Evolutionary conservation across 2,329 filamentous ascomycete species (phyloP).

Genomic region (Ophiocordyceps robertsii): DNA sequence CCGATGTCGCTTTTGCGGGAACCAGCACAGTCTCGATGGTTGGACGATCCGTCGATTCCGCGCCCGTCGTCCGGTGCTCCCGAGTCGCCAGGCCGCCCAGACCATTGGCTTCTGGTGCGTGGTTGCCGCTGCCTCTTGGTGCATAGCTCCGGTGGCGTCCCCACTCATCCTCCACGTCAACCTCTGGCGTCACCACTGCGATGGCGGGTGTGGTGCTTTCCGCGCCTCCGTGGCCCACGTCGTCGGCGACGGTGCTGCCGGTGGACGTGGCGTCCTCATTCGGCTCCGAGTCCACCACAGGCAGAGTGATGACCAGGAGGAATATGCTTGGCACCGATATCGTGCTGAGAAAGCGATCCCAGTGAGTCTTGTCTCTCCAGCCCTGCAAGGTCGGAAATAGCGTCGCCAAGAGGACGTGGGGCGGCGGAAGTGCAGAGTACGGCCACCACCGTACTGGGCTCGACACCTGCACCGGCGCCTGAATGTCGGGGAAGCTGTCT

Average conservation of each 20-base stretch:
- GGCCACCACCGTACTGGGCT: slow-evolving; percentile 67
- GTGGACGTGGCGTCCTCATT: slow-evolving; percentile 26
- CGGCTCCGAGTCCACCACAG: slow-evolving; percentile 67
- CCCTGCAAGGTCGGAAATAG: slow-evolving; percentile 78
- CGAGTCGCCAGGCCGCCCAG: slow-evolving; percentile 8
- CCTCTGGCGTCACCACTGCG: slow-evolving; percentile 18
- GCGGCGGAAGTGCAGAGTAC: slow-evolving; percentile 57
- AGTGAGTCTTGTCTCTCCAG: slow-evolving; percentile 72
- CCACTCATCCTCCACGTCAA: slow-evolving; percentile 41
- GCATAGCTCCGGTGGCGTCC: slow-evolving; percentile 41
- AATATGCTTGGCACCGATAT: slow-evolving; percentile 86
- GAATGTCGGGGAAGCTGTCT: slow-evolving; percentile 33
- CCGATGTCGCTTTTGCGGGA: slow-evolving; percentile 18
- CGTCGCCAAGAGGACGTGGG: slow-evolving; percentile 55
- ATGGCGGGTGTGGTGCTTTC: slow-evolving; percentile 20
- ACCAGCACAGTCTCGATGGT: neutral
- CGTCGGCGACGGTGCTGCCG: slow-evolving; percentile 15
- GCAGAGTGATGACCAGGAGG: slow-evolving; percentile 75
- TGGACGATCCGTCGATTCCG: slow-evolving; percentile 1
- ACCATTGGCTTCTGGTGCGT: slow-evolving; percentile 1
- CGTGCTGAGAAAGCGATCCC: slow-evolving; percentile 69
- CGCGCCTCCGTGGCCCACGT: slow-evolving; percentile 11
- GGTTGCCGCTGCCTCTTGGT: slow-evolving; percentile 13
- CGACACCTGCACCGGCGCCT: slow-evolving; percentile 21
- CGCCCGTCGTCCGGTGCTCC: slow-evolving; percentile 9